Conservation (phyloP, 257 asterid genomes). For the Asclepias syriaca region DNA sequence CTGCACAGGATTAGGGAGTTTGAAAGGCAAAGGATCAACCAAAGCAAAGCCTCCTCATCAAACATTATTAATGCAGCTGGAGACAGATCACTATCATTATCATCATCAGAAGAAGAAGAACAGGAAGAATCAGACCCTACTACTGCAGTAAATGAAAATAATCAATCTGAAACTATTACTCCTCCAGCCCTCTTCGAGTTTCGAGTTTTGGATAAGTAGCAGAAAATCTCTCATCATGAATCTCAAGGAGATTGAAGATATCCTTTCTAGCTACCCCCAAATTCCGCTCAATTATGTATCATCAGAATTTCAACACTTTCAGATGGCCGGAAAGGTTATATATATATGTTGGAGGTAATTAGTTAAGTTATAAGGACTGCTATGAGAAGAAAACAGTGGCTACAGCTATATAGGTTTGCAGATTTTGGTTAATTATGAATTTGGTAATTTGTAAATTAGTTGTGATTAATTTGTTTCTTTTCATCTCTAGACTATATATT, state of each 20-base stretch:
- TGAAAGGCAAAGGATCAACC: not conserved
- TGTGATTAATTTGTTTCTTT: not conserved
- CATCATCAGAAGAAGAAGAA: not conserved
- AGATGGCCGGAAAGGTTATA: no score
- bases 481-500: not conserved
- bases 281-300: no score
- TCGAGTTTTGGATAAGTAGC: conserved; percentile 3
- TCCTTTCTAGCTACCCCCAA: no score
- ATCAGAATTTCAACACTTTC: no score
- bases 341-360: not conserved
- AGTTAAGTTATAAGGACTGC: not conserved
- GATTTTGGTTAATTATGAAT: not conserved
- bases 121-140: conserved; percentile 4
- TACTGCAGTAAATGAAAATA: not conserved
- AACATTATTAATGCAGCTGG: no score
- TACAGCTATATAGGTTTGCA: not conserved
- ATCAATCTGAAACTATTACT: not conserved
- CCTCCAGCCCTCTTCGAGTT: not conserved
- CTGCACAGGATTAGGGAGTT: conserved; percentile 22
- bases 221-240: not conserved
- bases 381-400: not conserved
- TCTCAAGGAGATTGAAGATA: not conserved
- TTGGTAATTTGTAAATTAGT: not conserved
- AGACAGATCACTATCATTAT: not conserved
- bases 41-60: not conserved